Base-by-base conservation (phyloP, 208 protist species). In the Naegleria fowleri region DNA sequence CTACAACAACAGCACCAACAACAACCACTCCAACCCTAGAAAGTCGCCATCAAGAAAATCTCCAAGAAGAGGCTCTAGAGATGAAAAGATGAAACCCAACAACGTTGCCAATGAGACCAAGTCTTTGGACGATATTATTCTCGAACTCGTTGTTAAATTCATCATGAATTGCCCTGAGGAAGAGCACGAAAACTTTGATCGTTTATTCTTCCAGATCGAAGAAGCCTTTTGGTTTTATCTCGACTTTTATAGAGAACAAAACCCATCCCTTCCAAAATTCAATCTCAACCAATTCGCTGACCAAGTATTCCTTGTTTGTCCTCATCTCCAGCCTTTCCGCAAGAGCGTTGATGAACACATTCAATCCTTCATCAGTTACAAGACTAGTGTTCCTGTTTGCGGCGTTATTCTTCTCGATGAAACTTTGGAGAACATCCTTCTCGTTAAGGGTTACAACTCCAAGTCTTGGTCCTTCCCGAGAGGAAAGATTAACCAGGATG, bases 161-260 rank as follows among this genome's bases (percentile, higher is more conserved):
- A 58, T 92, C n/a, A 7, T 92, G 5, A 92, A 92, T n/a, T 90
- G 83, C 38, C 91, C 91, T 67, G 67, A 52, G 36, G 67, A 83
- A 59, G 91, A 92, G 51, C 39, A 79, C 41, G 91, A 51, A 16
- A 88, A 33, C 39, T 88, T 86, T 25, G 91, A 92, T 43, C 7
- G 91, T n/a, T 55, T 92, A 15, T 90, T 90, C 29, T 85, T 90
- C 36, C 87, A 91, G 40, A 90, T 92, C 19, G 91, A 92, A 86
- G 89, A 90, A 58, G 91, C 91, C n/a, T 58, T 91, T 90, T 92
- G 88, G 59, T 92, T 91, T 43, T 92, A 92, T 83, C 16, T 36
- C 19, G 91, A 92, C 59, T 91, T 91, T 83, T 91, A 91, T 41
- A 39, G 89, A 48, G 89, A 91, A 67, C 11, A 91, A 9, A 43